Conservation (phyloP, 2,329 filamentous ascomycete genomes). For the Alternaria triticina region DNA sequence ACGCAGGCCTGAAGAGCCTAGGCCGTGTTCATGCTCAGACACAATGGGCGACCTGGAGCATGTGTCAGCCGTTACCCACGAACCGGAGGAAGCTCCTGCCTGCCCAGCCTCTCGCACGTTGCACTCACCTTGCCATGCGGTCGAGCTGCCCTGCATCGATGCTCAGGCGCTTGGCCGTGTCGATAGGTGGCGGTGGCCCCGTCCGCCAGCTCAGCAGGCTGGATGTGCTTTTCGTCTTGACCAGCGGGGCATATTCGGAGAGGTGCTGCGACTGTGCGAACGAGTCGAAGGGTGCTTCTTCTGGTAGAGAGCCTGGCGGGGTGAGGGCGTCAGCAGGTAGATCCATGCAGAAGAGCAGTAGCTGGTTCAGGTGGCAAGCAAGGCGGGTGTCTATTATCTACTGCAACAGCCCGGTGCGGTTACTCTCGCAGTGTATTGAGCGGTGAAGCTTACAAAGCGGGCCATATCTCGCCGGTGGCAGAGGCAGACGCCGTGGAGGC, state of each 20-base stretch:
- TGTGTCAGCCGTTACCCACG: constrained; percentile 18
- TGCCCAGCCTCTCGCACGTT: background rate
- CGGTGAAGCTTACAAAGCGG: constrained; percentile 7
- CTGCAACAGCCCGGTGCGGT: background rate
- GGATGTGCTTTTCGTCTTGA: constrained; percentile 58
- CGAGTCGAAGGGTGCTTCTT: constrained; percentile 36
- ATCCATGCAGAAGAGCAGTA: constrained; percentile 22
- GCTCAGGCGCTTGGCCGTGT: constrained; percentile 72
- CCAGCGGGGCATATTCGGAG: constrained; percentile 46
- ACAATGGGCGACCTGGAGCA: constrained; percentile 75
- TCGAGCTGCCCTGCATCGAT: constrained; percentile 76
- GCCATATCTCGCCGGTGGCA: background rate
- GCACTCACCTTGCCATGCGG: constrained; percentile 73
- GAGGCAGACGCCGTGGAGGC: background rate
- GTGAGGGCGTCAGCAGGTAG: constrained; percentile 32
- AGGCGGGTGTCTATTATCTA: background rate
- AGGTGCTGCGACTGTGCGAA: constrained; percentile 26
- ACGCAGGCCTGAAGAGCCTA: constrained; percentile 84
- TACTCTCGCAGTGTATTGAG: constrained; percentile 2
- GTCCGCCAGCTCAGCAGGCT: constrained; percentile 52
- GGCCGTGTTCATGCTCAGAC: constrained; percentile 84
- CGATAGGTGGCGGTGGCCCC: constrained; percentile 51
- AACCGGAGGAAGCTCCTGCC: constrained; percentile 5
- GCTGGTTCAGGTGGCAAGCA: background rate
- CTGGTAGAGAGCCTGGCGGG: constrained; percentile 44